phyloP scores from a whole-genome alignment of 345 rosid species.

The Aegle marmelos region DNA sequence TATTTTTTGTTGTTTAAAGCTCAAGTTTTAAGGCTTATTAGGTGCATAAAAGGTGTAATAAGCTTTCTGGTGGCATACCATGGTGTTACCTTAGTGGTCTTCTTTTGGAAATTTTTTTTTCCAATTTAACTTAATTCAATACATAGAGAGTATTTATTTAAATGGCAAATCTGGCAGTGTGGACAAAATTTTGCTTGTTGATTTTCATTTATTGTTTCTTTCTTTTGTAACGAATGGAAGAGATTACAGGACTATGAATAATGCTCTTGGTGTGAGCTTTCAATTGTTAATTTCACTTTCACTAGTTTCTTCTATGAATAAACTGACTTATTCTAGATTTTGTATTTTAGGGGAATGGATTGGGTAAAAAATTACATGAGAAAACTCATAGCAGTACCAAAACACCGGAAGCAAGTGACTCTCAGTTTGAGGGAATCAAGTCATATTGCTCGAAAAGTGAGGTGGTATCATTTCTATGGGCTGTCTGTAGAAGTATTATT shows the following conservation, averaged over 20 bases:
- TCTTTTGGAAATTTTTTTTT: neutral
- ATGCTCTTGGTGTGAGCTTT: neutral
- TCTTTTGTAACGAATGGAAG: neutral
- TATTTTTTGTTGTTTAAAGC: slow-evolving; percentile 5
- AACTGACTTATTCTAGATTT: neutral
- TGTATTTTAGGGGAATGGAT: slow-evolving; percentile 33
- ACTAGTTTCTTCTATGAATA: neutral
- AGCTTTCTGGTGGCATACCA: neutral
- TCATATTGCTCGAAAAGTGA: slow-evolving; percentile 56
- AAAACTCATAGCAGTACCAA: slow-evolving; percentile 17
- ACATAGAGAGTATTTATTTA: too few relatives aligned
- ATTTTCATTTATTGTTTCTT: neutral
- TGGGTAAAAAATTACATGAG: slow-evolving; percentile 9
- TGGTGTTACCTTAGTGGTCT: neutral
- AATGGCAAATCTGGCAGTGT: neutral
- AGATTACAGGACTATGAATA: neutral
- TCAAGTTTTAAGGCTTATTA: neutral
- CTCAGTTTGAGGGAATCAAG: slow-evolving; percentile 27
- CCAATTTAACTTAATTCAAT: neutral
- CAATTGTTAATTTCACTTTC: neutral
- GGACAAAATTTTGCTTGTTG: neutral
- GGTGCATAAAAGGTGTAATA: slow-evolving; percentile 3
- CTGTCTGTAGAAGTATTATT: slow-evolving; percentile 61
- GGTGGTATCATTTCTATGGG: slow-evolving; percentile 83
- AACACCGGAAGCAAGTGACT: slow-evolving; percentile 15